Conservation (phyloP, 495 filamentous ascomycete species). For the Elaphomyces granulatus region DNA sequence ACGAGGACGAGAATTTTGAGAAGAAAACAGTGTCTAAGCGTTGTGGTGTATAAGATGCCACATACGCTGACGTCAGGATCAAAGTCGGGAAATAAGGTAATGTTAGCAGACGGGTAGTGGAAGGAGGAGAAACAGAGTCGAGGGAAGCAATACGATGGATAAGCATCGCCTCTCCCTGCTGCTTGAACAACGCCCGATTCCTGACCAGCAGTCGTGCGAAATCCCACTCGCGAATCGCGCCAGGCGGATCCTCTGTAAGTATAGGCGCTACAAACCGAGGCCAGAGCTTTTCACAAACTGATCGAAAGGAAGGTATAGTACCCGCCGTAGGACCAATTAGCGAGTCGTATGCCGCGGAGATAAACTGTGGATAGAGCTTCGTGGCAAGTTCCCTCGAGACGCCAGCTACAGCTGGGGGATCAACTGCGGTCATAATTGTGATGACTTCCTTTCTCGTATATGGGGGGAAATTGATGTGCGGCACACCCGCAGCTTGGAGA, state of each 20-base stretch:
- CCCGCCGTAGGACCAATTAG: constrained; percentile 28
- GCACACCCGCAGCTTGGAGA: constrained; percentile 55
- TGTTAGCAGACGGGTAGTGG: constrained; percentile 26
- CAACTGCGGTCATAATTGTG: constrained; percentile 45
- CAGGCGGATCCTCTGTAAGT: constrained; percentile 19
- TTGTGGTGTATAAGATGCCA: constrained; percentile 78
- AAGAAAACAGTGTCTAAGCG: constrained; percentile 69
- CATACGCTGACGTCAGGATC: constrained; percentile 74
- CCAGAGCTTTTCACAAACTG: constrained; percentile 55
- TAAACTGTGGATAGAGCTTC: constrained; percentile 29
- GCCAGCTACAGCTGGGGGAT: constrained; percentile 21
- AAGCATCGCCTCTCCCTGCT: constrained; percentile 59
- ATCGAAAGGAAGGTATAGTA: constrained; percentile 29
- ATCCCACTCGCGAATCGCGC: constrained; percentile 47
- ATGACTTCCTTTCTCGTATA: constrained; percentile 73
- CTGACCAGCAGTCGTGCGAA: constrained; percentile 68
- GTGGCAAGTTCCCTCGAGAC: constrained; percentile 17
- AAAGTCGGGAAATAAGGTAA: constrained; percentile 71
- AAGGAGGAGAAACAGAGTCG: constrained; percentile 10
- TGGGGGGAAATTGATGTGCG: constrained; percentile 70
- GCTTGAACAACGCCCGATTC: constrained; percentile 59
- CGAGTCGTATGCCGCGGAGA: constrained; percentile 28
- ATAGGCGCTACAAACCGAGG: constrained; percentile 50
- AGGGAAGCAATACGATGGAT: constrained; percentile 55
- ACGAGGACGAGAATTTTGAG: constrained; percentile 57